Conservation (phyloP, 805 yeast genomes). For the Lipomyces starkeyi region DNA sequence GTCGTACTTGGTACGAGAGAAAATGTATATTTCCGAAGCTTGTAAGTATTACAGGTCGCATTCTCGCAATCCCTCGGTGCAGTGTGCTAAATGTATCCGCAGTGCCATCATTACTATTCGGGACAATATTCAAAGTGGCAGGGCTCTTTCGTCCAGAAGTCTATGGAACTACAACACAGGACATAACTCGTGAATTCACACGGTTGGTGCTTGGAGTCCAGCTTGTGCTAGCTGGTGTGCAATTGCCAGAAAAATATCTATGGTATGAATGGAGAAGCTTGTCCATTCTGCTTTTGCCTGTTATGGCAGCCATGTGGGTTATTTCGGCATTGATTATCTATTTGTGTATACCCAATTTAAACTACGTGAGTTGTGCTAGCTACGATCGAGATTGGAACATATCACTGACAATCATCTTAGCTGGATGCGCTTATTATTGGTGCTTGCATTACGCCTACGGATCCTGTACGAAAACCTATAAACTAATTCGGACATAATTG, state of each 20-base stretch:
- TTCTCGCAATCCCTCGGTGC: background rate
- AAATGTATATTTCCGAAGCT: slow-evolving; percentile 68
- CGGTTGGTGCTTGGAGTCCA: slow-evolving; percentile 72
- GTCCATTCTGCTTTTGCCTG: slow-evolving; percentile 64
- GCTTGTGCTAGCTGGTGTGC: slow-evolving; percentile 74
- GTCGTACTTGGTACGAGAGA: slow-evolving; percentile 65
- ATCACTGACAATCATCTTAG: slow-evolving; percentile 39
- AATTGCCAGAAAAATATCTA: slow-evolving; percentile 71
- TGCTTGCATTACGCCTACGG: slow-evolving; percentile 79
- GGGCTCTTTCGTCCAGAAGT: slow-evolving; percentile 62
- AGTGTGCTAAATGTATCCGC: background rate
- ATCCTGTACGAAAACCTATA: slow-evolving; percentile 57
- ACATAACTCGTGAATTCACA: slow-evolving; percentile 62
- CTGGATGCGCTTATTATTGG: slow-evolving; percentile 62
- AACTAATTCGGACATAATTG: background rate
- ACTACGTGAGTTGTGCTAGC: slow-evolving; percentile 41
- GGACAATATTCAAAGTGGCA: slow-evolving; percentile 62
- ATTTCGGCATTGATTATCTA: slow-evolving; percentile 67
- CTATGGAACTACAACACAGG: slow-evolving; percentile 54
- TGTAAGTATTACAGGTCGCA: slow-evolving; percentile 28
- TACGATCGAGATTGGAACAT: background rate
- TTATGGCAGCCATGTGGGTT: slow-evolving; percentile 75
- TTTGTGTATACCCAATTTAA: slow-evolving; percentile 62
- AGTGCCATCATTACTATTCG: slow-evolving; percentile 66
- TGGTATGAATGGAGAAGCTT: slow-evolving; percentile 64